These are phyloP conservation scores for Paecilomyces niveus DNA, from an alignment of 2,329 filamentous ascomycete genomes.

Conservation along the genomic window DNA sequence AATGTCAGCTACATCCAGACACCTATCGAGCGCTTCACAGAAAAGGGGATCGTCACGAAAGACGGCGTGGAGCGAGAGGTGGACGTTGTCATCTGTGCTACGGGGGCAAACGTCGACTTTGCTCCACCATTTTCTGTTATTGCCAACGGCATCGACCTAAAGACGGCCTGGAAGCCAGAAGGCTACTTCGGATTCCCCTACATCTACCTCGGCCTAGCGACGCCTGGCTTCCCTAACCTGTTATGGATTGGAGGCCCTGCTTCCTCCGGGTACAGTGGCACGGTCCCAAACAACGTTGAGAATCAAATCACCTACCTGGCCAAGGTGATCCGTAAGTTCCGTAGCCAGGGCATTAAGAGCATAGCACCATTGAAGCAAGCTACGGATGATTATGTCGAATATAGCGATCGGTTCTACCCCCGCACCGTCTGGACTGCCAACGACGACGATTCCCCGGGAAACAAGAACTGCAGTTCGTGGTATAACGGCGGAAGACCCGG, in stretches of 20 bases:
- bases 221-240: slow-evolving; percentile 61
- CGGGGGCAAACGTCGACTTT: slow-evolving; percentile 56
- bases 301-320: slow-evolving; percentile 59
- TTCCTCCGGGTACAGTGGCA: slow-evolving; percentile 54
- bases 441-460: slow-evolving; percentile 31
- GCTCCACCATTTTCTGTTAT: slow-evolving; percentile 55
- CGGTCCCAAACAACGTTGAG: slow-evolving; percentile 61
- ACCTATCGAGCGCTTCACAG: slow-evolving; percentile 52
- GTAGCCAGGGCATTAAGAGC: slow-evolving; percentile 58
- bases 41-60: slow-evolving; percentile 52
- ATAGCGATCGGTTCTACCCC: slow-evolving; percentile 44
- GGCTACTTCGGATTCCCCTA: slow-evolving; percentile 57
- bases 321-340: slow-evolving; percentile 60
- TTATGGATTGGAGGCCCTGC: slow-evolving; percentile 59
- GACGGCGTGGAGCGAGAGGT: slow-evolving; percentile 53
- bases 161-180: slow-evolving; percentile 49
- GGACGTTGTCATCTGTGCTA: slow-evolving; percentile 62
- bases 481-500: slow-evolving; percentile 61
- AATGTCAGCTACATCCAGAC: slow-evolving; percentile 57
- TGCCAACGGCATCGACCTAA: slow-evolving; percentile 48
- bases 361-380: slow-evolving; percentile 53
- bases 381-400: slow-evolving; percentile 48
- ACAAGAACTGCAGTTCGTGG: slow-evolving; percentile 62
- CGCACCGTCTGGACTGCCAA: slow-evolving; percentile 39
- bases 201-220: slow-evolving; percentile 58